phyloP scores from a whole-genome alignment of 2,329 filamentous ascomycete genomes.

The Lecanicillium sp. region DNA sequence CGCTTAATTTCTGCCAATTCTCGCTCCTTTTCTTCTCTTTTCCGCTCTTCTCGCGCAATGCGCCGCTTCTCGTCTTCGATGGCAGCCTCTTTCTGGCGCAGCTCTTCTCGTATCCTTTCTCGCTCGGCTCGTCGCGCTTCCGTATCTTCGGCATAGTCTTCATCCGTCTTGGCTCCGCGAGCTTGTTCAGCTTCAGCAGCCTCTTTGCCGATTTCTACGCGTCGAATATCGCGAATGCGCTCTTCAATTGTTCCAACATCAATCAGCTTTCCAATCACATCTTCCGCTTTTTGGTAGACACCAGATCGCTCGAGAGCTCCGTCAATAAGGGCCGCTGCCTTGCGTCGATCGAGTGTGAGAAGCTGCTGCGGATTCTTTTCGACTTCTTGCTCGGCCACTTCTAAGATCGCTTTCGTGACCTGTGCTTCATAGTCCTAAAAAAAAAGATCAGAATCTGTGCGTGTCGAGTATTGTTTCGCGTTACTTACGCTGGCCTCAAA shows the following conservation, averaged over 20 bases:
- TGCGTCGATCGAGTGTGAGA: conserved; percentile 63
- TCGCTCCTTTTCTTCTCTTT: conserved; percentile 37
- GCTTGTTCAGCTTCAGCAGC: conserved; percentile 55
- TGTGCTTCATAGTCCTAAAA: conserved; percentile 59
- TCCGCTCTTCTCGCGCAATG: conserved; percentile 48
- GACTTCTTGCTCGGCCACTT: conserved; percentile 65
- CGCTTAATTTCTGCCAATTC: conserved; percentile 42
- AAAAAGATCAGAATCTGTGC: background rate
- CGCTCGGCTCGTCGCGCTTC: conserved; percentile 51
- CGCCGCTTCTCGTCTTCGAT: conserved; percentile 54
- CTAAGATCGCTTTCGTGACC: conserved; percentile 57
- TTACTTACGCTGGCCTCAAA: conserved; percentile 58
- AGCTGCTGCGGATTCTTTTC: conserved; percentile 65
- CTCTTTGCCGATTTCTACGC: conserved; percentile 60
- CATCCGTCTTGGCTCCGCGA: conserved; percentile 63
- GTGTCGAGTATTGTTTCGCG: background rate
- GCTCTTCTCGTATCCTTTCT: conserved; percentile 51
- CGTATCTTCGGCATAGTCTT: conserved; percentile 63
- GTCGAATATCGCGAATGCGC: conserved; percentile 60
- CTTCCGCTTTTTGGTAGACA: conserved; percentile 64
- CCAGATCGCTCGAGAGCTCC: conserved; percentile 69
- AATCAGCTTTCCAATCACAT: conserved; percentile 59
- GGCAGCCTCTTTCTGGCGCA: conserved; percentile 49
- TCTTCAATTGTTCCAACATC: conserved; percentile 59
- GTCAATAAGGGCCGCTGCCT: conserved; percentile 68